A percentile compares a stretch with the other conserved stretches of the same genome.
Conservation (phyloP, 257 asterid genomes). For the Solanum etuberosum region DNA sequence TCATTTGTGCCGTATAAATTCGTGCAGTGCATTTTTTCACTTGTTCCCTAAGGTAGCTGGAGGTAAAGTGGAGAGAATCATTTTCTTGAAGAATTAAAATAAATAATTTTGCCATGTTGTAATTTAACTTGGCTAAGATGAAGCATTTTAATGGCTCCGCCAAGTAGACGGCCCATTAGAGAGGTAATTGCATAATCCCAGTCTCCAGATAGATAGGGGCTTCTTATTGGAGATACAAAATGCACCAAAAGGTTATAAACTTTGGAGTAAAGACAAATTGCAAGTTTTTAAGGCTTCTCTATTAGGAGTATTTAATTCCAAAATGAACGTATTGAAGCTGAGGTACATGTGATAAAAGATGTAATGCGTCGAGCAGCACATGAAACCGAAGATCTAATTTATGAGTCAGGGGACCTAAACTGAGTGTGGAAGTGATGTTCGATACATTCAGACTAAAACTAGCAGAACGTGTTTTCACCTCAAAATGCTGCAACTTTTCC, state of each 20-base stretch:
- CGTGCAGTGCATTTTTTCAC: not conserved
- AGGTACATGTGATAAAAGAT: not conserved
- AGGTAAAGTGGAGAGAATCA: not conserved
- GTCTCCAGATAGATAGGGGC: not conserved
- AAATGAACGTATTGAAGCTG: not conserved
- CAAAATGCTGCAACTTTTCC: not conserved
- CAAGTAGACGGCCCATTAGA: not conserved
- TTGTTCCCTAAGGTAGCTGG: not conserved
- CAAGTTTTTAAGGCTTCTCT: not conserved
- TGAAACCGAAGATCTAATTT: not conserved
- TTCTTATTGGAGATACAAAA: not conserved
- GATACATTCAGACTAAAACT: not conserved
- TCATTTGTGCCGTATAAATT: not conserved
- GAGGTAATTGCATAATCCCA: not conserved
- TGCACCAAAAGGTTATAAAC: not conserved
- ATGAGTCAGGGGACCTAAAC: not conserved
- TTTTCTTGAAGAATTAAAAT: not conserved
- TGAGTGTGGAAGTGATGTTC: not conserved
- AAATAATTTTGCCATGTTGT: not conserved
- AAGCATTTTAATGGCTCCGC: not conserved
- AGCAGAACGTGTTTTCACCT: not conserved
- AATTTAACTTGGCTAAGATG: not conserved
- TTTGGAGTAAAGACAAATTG: not conserved
- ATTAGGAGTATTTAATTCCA: not conserved
- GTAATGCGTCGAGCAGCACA: not conserved